These are phyloP conservation scores for Lithohypha guttulata DNA, from an alignment of 2,329 filamentous ascomycete species.

Conservation along the genomic window DNA sequence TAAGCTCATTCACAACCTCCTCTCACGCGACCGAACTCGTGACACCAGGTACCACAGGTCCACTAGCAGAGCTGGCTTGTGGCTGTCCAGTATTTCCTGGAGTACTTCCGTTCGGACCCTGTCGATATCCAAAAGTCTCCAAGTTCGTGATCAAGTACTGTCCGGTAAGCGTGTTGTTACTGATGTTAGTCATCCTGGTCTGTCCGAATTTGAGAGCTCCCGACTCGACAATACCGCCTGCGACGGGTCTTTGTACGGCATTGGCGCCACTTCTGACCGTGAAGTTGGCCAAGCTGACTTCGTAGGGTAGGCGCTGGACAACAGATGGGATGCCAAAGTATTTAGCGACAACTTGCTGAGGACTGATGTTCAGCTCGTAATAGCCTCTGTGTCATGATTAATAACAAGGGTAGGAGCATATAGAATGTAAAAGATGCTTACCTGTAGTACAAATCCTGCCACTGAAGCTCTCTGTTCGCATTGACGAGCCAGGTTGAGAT, in stretches of 20 bases:
- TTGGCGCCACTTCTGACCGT: constrained; percentile 55
- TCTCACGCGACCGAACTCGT: too few species aligned
- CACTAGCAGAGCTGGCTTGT: constrained; percentile 16
- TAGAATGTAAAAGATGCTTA: too few species aligned
- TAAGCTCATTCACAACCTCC: too few species aligned
- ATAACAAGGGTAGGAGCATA: too few species aligned
- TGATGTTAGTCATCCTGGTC: constrained; percentile 26
- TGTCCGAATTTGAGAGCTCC: constrained; percentile 28
- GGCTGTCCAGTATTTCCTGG: constrained; percentile 13
- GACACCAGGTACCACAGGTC: constrained; percentile 4
- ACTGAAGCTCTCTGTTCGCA: constrained; percentile 55
- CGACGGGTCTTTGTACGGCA: constrained; percentile 38
- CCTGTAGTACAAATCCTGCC: constrained; percentile 65
- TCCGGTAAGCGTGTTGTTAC: constrained; percentile 28
- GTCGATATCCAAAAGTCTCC: constrained; percentile 8
- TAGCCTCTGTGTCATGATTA: constrained; percentile 68
- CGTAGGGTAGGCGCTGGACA: constrained; percentile 48
- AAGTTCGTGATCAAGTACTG: constrained; percentile 24
- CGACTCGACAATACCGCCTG: constrained; percentile 29
- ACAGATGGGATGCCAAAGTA: constrained; percentile 57
- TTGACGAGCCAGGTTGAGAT: constrained; percentile 35
- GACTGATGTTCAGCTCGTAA: constrained; percentile 51
- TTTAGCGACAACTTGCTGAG: constrained; percentile 48
- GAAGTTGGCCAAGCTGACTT: constrained; percentile 60
- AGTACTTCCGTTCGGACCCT: not conserved